phyloP scores from a whole-genome alignment of 2,329 filamentous ascomycete species.

The Neonectria faginata region DNA sequence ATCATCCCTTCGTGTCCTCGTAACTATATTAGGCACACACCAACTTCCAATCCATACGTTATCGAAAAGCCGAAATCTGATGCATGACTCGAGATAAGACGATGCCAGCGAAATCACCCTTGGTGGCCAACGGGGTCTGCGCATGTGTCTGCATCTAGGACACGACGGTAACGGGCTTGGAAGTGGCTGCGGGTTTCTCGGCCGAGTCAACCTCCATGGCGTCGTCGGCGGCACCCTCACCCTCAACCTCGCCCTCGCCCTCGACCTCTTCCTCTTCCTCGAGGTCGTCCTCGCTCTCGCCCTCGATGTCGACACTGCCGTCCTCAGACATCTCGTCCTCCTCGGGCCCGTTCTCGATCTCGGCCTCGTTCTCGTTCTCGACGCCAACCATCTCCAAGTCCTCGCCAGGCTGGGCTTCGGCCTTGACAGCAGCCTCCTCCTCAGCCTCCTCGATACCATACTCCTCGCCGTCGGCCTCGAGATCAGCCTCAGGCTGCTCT shows the following conservation, averaged over 20 bases:
- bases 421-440: conserved; percentile 66
- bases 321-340: conserved; percentile 78
- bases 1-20: conserved; percentile 49
- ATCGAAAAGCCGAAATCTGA: conserved; percentile 34
- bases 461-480: conserved; percentile 83
- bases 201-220: conserved; percentile 63
- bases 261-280: conserved; percentile 69
- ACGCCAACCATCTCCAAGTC: conserved; percentile 82
- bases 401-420: conserved; percentile 63
- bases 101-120: conserved; percentile 31
- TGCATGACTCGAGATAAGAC: conserved; percentile 32
- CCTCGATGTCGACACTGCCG: conserved; percentile 82
- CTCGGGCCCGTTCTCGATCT: conserved; percentile 60
- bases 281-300: conserved; percentile 79
- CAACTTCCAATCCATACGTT: conserved; percentile 33
- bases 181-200: conserved; percentile 51
- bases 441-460: conserved; percentile 94
- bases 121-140: background rate
- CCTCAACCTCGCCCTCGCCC: conserved; percentile 51
- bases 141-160: conserved; percentile 42
- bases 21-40: conserved; percentile 47
- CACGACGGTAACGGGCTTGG: conserved; percentile 52
- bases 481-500: conserved; percentile 96
- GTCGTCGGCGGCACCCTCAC: conserved; percentile 51
- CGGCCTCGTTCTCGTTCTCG: conserved; percentile 60